These are phyloP conservation scores for Cyclostephanos invisitatus DNA, from an alignment of 108 stramenopile genomes.

Conservation along the genomic window DNA sequence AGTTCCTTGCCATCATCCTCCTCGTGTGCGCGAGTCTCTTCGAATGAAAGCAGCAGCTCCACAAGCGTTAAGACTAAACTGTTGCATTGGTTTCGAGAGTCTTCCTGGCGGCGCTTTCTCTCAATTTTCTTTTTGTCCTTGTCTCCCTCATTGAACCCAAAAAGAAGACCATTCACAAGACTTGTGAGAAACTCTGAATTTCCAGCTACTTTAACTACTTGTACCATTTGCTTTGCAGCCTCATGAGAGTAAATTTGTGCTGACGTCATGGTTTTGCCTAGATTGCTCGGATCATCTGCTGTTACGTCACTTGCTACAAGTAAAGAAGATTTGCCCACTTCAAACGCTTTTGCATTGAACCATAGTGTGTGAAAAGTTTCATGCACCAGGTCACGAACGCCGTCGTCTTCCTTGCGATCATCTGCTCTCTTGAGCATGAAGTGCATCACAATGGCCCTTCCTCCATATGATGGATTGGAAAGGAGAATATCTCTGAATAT, in stretches of 20 bases:
- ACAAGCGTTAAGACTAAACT: slow-evolving; percentile 73
- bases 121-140: slow-evolving; percentile 71
- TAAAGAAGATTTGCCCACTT: slow-evolving; percentile 24
- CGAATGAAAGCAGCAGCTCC: slow-evolving; percentile 78
- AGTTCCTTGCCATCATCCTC: slow-evolving; percentile 63
- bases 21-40: slow-evolving; percentile 63
- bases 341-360: slow-evolving; percentile 56
- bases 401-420: slow-evolving; percentile 94
- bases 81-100: slow-evolving; percentile 58
- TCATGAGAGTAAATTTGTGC: slow-evolving; percentile 46
- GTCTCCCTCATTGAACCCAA: slow-evolving; percentile 73
- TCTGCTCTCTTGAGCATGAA: slow-evolving; percentile 76
- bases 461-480: slow-evolving; percentile 74
- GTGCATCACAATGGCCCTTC: slow-evolving; percentile 73
- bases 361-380: slow-evolving; percentile 87
- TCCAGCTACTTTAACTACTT: slow-evolving; percentile 80
- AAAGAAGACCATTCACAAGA: slow-evolving; percentile 79
- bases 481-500: slow-evolving; percentile 86
- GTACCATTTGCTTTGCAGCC: slow-evolving; percentile 89
- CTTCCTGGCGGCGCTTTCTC: slow-evolving; percentile 57
- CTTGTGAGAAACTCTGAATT: slow-evolving; percentile 67
- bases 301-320: slow-evolving; percentile 10
- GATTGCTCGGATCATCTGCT: neutral
- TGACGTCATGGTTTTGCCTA: slow-evolving; percentile 16
- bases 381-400: slow-evolving; percentile 87